Evolutionary conservation across 331 rosid genomes (phyloP), one percentile per base, ranked within the genome.

Genomic region (Cydonia oblonga): DNA sequence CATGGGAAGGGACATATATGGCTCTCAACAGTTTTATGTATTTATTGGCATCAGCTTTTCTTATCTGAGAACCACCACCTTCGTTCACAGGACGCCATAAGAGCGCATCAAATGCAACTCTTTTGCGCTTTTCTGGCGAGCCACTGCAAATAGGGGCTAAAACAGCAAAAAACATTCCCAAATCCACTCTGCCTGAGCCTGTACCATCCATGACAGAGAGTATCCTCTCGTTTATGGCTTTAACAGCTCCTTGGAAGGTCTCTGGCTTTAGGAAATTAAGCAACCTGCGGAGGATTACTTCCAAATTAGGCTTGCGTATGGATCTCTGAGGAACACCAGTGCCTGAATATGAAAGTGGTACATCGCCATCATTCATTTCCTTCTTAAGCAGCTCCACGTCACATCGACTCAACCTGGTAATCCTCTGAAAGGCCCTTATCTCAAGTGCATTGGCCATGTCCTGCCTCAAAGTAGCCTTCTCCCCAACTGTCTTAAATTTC

Each of bases 221-320:
- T 52, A 84, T 71, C 72, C 86, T 81, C 84, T 81, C 86, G 35
- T 84, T 84, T 19, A 84, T 79, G 33, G 82, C 84, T 70, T 84
- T 84, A 35, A 84, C 86, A 35, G 88, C 83, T 69, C 86, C 88
- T 75, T 84, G 88, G 62, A 81, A 81, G 7, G 88, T 84, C 67
- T 84, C 86, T 1, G 88, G 86, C 82, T 81, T 84, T 29, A 84
- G 79, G 64, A 81, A 84, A 71, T 8, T 59, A 24, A 84, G 73
- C 32, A 84, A 81, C 69, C 85, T 81, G 24, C 84, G 86, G n/a
- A 84, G 86, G 69, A 81, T 81, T 76, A 76, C 88, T 81, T 84
- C 88, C 68, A 84, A 74, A 44, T 71, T 81, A 22, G 88, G 84
- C 76, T 84, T 84, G n/a, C 86, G 86, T 60, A 84, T 76, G 66